These are phyloP conservation scores for Sphagnurus paluster DNA, from an alignment of 1,284 basidiomycete species.

Conservation along the genomic window DNA sequence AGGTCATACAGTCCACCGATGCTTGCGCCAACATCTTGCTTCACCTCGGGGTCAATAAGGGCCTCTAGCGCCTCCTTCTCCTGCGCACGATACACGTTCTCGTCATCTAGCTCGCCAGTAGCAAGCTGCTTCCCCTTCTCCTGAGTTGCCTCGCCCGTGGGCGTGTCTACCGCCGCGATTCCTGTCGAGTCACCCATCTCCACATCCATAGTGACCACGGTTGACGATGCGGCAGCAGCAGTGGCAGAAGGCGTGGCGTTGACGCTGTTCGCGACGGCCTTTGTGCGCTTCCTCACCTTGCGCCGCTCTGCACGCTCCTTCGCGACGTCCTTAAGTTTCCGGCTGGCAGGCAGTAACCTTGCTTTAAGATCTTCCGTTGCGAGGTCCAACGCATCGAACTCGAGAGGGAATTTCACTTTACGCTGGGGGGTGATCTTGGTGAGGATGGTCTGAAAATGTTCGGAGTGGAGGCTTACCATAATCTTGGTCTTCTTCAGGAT, in stretches of 20 bases:
- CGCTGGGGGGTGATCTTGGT: constrained; percentile 47
- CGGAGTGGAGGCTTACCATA: constrained; percentile 54
- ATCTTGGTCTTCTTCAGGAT: constrained; percentile 92
- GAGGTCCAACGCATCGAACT: constrained; percentile 87
- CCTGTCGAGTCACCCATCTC: constrained; percentile 40
- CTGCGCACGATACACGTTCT: constrained; percentile 55
- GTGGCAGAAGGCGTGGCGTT: constrained; percentile 22
- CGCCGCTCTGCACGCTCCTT: constrained; percentile 84
- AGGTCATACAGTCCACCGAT: constrained; percentile 82
- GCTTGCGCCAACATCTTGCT: constrained; percentile 72
- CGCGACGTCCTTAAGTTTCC: constrained; percentile 76
- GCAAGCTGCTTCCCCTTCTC: constrained; percentile 28
- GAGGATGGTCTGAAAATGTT: neutral
- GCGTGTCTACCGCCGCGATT: constrained; percentile 24
- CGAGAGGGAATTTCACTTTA: constrained; percentile 90
- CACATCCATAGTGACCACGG: constrained; percentile 34
- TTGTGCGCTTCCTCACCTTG: constrained; percentile 79
- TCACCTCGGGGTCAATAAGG: constrained; percentile 65
- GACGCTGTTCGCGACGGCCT: constrained; percentile 36
- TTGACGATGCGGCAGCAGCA: constrained; percentile 25
- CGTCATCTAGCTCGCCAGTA: constrained; percentile 54
- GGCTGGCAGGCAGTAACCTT: constrained; percentile 71
- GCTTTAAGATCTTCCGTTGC: constrained; percentile 77
- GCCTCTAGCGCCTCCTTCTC: constrained; percentile 67
- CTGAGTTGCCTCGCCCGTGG: constrained; percentile 24